Percentiles rank a stretch among this genome's conserved stretches.
Evolutionary conservation across 306 rosid genomes (phyloP).

Genomic region (Pyrus pyrifolia): DNA sequence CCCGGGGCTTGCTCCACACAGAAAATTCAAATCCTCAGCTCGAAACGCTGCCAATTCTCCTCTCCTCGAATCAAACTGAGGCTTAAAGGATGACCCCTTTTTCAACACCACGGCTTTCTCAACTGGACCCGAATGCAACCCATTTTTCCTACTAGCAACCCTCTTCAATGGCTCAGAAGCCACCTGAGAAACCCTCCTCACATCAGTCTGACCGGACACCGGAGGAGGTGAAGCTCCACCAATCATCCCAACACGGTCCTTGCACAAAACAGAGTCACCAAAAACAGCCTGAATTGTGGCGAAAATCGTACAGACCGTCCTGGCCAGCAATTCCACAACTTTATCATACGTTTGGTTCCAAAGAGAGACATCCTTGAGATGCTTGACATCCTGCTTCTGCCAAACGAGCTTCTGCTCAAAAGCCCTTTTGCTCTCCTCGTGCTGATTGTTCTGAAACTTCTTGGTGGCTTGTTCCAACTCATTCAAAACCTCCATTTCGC

Average conservation of each 20-base stretch:
- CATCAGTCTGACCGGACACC: slow-evolving; percentile 25
- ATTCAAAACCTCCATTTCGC: slow-evolving; percentile 83
- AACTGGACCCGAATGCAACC: slow-evolving; percentile 22
- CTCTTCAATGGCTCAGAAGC: slow-evolving; percentile 35
- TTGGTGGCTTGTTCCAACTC: slow-evolving; percentile 73
- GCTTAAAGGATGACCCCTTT: slow-evolving; percentile 30
- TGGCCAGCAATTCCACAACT: slow-evolving; percentile 87
- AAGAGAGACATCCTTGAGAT: slow-evolving; percentile 70
- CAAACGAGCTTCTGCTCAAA: slow-evolving; percentile 77
- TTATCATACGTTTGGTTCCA: slow-evolving; percentile 91
- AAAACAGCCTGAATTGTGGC: slow-evolving; percentile 57
- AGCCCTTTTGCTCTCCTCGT: slow-evolving; percentile 67
- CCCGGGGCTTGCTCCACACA: slow-evolving; percentile 83
- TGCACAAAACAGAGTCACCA: slow-evolving; percentile 43
- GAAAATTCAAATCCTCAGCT: slow-evolving; percentile 66
- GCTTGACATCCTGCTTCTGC: slow-evolving; percentile 86
- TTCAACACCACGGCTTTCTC: slow-evolving; percentile 34
- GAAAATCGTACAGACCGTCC: slow-evolving; percentile 84
- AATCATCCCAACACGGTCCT: slow-evolving; percentile 15
- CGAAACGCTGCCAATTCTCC: slow-evolving; percentile 50
- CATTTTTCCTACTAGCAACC: slow-evolving; percentile 31
- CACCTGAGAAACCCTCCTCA: slow-evolving; percentile 16
- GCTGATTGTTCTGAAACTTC: slow-evolving; percentile 77
- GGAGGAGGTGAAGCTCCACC: slow-evolving; percentile 38
- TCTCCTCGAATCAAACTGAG: slow-evolving; percentile 38